Conservation (phyloP, 257 asterid species). For the Anisodus acutangulus region DNA sequence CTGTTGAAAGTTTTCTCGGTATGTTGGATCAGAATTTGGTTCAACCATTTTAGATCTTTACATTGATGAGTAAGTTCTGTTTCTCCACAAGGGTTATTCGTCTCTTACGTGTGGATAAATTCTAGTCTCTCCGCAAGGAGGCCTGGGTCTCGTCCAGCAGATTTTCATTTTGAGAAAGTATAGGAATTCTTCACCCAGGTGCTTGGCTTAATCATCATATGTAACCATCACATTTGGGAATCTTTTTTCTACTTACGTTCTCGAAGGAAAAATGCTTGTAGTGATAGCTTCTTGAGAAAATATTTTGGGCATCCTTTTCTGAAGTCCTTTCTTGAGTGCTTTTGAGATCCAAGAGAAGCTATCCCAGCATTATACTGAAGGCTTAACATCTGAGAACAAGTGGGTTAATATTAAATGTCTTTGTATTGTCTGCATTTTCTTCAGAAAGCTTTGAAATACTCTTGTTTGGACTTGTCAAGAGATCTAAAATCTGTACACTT, state of each 20-base stretch:
- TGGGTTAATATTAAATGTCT: constrained; percentile 12
- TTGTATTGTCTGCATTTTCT: constrained; percentile 6
- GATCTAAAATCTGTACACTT: constrained; percentile 2
- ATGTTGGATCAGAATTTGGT: constrained; percentile 15
- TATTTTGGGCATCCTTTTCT: neutral
- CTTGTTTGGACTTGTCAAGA: constrained; percentile 5
- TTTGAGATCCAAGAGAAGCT: constrained; percentile 8
- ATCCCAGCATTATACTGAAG: constrained; percentile 9
- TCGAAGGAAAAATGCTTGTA: neutral
- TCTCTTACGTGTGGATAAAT: constrained; percentile 15
- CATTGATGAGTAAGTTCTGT: neutral
- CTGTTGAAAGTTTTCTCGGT: neutral
- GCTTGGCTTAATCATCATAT: constrained; percentile 15
- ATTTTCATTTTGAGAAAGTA: neutral
- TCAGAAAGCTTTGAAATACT: neutral
- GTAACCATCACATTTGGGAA: neutral
- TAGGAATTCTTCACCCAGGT: neutral
- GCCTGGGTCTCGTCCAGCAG: neutral
- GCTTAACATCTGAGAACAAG: neutral
- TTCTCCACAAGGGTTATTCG: constrained; percentile 17
- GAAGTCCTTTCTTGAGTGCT: constrained; percentile 7
- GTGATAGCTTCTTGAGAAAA: constrained; percentile 4
- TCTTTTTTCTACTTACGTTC: neutral
- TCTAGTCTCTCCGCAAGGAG: neutral
- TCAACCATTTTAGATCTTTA: neutral